Conservation (phyloP, 2,329 filamentous ascomycete genomes). For the Penicillium rolfsii region DNA sequence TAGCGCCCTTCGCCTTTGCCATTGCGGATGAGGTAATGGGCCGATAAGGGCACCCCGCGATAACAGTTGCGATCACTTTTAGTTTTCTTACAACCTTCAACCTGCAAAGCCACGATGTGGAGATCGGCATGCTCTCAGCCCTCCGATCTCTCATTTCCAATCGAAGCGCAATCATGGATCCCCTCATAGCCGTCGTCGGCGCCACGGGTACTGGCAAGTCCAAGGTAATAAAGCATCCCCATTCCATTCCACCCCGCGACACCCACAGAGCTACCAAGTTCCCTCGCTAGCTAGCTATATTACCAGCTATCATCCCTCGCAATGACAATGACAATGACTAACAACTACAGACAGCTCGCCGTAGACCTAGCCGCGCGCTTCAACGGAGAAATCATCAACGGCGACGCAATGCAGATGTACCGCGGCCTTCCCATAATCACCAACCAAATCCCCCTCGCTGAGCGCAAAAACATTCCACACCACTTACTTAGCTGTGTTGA, state of each 20-base stretch:
- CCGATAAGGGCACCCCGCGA: conserved; percentile 11
- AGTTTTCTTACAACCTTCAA: not conserved
- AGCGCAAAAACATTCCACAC: conserved; percentile 80
- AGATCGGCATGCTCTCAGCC: conserved; percentile 34
- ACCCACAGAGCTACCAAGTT: not conserved
- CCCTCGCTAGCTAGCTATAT: not conserved
- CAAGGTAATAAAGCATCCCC: conserved; percentile 60
- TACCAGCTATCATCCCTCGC: not conserved
- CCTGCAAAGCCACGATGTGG: not conserved
- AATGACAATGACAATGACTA: conserved; percentile 15
- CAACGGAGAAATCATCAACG: conserved; percentile 94
- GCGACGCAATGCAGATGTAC: conserved; percentile 98
- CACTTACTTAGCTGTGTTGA: conserved; percentile 82
- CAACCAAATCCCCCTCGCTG: conserved; percentile 79
- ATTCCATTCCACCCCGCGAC: not conserved
- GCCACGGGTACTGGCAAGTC: conserved; percentile 94
- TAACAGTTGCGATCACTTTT: conserved; percentile 11
- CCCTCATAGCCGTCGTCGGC: conserved; percentile 80
- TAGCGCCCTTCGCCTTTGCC: not conserved
- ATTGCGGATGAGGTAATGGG: conserved; percentile 24
- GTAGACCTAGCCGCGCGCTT: conserved; percentile 81
- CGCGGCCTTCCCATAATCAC: conserved; percentile 89
- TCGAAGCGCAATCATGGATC: conserved; percentile 45
- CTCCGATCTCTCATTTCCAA: conserved; percentile 27
- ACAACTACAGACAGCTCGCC: conserved; percentile 67